A percentile compares a stretch with the other conserved stretches of the same genome.
Evolutionary conservation across 2,329 filamentous ascomycete genomes (phyloP).

Genomic region (Trichoderma oligosporum): DNA sequence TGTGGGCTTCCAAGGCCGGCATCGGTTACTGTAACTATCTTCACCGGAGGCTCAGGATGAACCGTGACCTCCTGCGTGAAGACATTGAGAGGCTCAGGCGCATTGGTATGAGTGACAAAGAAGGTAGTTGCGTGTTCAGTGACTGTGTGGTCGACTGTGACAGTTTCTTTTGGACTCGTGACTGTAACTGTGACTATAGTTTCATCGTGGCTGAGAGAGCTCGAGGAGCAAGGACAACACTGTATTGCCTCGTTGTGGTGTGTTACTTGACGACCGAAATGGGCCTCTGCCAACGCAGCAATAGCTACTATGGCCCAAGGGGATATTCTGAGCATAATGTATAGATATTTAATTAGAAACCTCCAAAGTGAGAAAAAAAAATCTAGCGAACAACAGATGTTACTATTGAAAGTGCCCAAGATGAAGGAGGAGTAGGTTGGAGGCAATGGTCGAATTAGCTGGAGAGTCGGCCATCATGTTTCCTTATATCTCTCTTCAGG

Average conservation of each 20-base stretch:
- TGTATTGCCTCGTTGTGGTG: conserved; percentile 23
- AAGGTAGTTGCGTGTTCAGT: conserved; percentile 25
- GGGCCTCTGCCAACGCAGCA: conserved; percentile 28
- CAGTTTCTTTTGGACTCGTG: conserved; percentile 28
- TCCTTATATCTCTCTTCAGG: background rate
- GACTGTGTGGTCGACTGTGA: conserved; percentile 27
- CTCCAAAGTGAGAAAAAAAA: background rate
- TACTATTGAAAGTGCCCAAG: background rate
- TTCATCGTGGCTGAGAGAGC: conserved; percentile 17
- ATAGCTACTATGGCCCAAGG: conserved; percentile 29
- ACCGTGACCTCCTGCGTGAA: conserved; percentile 19
- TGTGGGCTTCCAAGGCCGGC: background rate
- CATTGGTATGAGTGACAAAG: conserved; percentile 16
- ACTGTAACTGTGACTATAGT: conserved; percentile 27
- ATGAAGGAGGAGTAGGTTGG: background rate
- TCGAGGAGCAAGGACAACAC: conserved; percentile 31
- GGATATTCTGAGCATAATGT: conserved; percentile 28
- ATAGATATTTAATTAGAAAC: fast-evolving
- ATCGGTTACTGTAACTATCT: conserved; percentile 8
- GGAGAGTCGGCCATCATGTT: background rate
- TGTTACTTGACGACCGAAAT: conserved; percentile 23
- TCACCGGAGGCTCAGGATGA: conserved; percentile 16
- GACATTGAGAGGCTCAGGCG: background rate
- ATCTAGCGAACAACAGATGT: too few species aligned
- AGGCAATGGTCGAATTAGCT: background rate